These are phyloP conservation scores for Boletales sp. DNA, from an alignment of 768 basidiomycete genomes.

Conservation along the genomic window DNA sequence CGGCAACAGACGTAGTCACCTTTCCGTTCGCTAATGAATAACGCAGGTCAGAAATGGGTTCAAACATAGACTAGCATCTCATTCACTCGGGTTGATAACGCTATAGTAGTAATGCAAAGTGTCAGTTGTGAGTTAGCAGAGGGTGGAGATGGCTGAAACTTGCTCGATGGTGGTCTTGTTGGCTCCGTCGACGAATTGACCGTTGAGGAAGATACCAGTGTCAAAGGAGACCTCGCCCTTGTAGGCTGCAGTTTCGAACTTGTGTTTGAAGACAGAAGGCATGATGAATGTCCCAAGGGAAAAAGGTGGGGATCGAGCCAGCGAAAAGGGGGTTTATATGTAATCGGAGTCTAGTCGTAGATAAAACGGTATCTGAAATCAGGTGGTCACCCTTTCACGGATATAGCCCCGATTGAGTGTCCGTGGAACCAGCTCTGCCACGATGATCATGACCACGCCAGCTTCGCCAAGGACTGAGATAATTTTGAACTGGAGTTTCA, in stretches of 20 bases:
- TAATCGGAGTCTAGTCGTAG: no score
- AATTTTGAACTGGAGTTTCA: no score
- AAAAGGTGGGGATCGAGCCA: not conserved
- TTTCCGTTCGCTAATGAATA: slow-evolving; percentile 55
- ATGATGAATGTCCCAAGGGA: slow-evolving; percentile 24
- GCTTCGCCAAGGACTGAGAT: no score
- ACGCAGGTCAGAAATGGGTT: not conserved
- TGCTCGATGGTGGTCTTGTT: slow-evolving; percentile 66
- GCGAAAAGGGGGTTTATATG: slow-evolving; percentile 15
- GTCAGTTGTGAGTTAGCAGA: not conserved
- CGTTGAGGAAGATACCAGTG: slow-evolving; percentile 72
- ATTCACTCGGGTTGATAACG: slow-evolving; percentile 54
- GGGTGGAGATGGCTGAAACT: slow-evolving; percentile 20
- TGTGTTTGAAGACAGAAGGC: slow-evolving; percentile 43
- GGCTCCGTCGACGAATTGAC: slow-evolving; percentile 58
- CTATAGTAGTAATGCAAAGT: slow-evolving; percentile 25
- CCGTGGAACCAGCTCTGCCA: no score
- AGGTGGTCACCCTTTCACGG: no score
- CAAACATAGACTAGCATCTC: not conserved
- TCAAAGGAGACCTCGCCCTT: slow-evolving; percentile 55
- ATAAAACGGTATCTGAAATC: no score
- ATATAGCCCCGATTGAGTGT: no score
- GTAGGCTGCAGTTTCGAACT: slow-evolving; percentile 52
- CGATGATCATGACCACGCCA: no score
- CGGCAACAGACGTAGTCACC: slow-evolving; percentile 49